Evolutionary conservation across 1,284 basidiomycete species (phyloP).

Genomic region (Rhodotorula sp.): DNA sequence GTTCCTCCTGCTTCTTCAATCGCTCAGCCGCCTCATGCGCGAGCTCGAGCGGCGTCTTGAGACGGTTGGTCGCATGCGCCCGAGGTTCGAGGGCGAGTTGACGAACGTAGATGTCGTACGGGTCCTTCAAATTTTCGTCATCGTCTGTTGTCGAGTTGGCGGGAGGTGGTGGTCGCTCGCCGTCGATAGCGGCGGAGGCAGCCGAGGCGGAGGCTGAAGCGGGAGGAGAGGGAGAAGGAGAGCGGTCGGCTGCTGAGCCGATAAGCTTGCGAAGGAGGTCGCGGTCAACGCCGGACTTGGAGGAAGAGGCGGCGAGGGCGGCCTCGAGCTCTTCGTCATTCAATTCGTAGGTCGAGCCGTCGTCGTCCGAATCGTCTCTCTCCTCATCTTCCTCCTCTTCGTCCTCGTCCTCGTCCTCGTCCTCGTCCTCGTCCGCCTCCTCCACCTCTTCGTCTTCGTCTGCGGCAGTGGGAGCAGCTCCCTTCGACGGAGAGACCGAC

Average conservation of each 20-base stretch:
- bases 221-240: conserved; percentile 6
- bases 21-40: conserved; percentile 84
- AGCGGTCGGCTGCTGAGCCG: conserved; percentile 24
- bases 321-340: conserved; percentile 37
- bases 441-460: conserved; percentile 2
- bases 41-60: conserved; percentile 93
- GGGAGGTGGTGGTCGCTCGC: conserved; percentile 14
- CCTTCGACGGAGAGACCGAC: background rate
- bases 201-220: background rate
- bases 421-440: conserved; percentile 18
- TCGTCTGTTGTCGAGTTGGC: conserved; percentile 11
- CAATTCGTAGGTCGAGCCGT: conserved; percentile 31
- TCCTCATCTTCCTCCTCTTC: conserved; percentile 49
- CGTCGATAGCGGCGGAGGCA: background rate
- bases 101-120: conserved; percentile 86
- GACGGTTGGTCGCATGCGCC: conserved; percentile 90
- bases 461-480: background rate
- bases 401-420: background rate
- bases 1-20: conserved; percentile 80
- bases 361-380: conserved; percentile 6
- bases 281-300: conserved; percentile 41
- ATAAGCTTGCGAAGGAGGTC: conserved; percentile 44
- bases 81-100: conserved; percentile 91
- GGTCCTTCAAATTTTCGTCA: conserved; percentile 37
- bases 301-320: conserved; percentile 36